A percentile compares a stretch with the other conserved stretches of the same genome.
Evolutionary conservation across 495 filamentous ascomycete species (phyloP).

Genomic region (Ramalina intermedia): DNA sequence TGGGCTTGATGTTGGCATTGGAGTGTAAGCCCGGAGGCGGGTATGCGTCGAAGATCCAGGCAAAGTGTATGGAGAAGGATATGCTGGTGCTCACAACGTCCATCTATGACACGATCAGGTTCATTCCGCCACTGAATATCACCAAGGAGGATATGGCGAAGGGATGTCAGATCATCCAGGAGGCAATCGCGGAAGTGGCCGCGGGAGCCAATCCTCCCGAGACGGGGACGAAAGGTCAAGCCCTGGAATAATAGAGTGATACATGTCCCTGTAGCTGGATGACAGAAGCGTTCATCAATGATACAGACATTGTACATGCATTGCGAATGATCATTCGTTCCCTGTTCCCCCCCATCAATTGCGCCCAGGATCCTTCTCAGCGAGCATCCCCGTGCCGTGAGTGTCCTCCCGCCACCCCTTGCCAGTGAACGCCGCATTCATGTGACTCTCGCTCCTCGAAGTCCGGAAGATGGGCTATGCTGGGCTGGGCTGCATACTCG

Average conservation of each 20-base stretch:
- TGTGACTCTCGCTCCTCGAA: no score
- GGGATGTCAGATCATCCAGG: conserved; percentile 5
- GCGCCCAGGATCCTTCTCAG: no score
- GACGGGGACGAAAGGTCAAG: conserved; percentile 1
- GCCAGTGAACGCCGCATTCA: no score
- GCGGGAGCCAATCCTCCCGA: not conserved
- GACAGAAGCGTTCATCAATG: no score
- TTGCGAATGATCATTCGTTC: no score
- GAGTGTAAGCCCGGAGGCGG: conserved; percentile 9
- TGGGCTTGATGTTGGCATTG: conserved; percentile 11
- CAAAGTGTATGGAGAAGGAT: conserved; percentile 11
- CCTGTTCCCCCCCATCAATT: no score
- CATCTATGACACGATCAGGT: conserved; percentile 8
- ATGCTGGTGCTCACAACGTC: conserved; percentile 10
- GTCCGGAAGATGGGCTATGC: no score
- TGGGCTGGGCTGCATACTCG: no score
- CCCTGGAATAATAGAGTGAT: not conserved
- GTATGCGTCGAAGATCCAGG: conserved; percentile 13
- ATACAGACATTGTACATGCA: no score
- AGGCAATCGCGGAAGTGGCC: conserved; percentile 7
- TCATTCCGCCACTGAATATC: conserved; percentile 12
- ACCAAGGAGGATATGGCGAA: conserved; percentile 10
- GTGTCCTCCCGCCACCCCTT: no score
- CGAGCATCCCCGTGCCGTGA: no score
- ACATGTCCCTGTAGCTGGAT: no score